Base-by-base conservation (phyloP, 2,329 filamentous ascomycete genomes). In the Alternaria dauci region DNA sequence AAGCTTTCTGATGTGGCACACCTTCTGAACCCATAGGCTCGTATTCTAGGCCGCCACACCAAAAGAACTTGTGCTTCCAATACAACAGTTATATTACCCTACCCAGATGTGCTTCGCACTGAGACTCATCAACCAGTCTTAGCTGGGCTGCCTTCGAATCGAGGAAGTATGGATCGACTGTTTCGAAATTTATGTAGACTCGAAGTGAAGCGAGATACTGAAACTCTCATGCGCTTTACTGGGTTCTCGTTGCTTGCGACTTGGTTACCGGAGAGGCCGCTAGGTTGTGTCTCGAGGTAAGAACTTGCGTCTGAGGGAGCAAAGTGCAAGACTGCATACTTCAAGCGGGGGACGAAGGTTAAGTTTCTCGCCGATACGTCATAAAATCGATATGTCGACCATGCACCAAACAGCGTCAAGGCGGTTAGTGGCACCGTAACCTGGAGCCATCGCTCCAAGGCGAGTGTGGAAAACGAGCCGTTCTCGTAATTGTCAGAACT, bases 401-500 rank as follows among this genome's bases (percentile, higher is more conserved):
- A 72, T 18, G 67, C 69, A 18, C 56, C 53, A 18, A 63, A 50
- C 52, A 71, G 25, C 36, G 79, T 80, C 0, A 80, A 6, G 2
- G 66, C 36, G 2, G 76, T 80, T 11, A 81, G 57, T 2, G 79
- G 78, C n/a, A 80, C 47, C 2, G 79, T 77, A 3, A 81, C 70
- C 48, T 80, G 63, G 3, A 80, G 58, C 78, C 79, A 81, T 39
- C 75, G 62, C 9, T 61, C 30, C 52, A 81, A 44, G 8, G 78
- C 79, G 6, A 69, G 36, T 5, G 30, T 26, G 0, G 77, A 79
- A 44, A 75, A 80, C 2, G 67, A 63, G 2, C 68, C 71, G 2
- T 25, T 65, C 26, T 23, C 56, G 39, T 23, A 56, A n/a, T 25
- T 11, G 4, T 14, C 30, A 25, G 28, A n/a, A 2, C 4, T 36